Conservation (phyloP, 2,329 filamentous ascomycete genomes). For the Talaromyces sp. region DNA sequence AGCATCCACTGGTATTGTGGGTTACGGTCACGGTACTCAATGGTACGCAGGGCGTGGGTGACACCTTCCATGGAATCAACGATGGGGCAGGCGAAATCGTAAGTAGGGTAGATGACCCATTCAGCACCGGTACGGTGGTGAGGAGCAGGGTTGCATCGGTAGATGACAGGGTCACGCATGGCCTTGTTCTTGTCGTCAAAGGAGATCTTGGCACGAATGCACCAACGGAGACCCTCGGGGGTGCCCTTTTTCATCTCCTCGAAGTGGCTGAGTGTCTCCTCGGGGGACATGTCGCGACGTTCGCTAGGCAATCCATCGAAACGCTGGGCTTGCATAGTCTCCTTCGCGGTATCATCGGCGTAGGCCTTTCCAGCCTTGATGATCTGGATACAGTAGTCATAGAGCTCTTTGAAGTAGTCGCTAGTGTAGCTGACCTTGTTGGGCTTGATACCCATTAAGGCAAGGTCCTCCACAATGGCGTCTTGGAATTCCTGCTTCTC, state of each 20-base stretch:
- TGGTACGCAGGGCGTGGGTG: slow-evolving; percentile 66
- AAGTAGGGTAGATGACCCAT: slow-evolving; percentile 70
- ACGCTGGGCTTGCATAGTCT: slow-evolving; percentile 83
- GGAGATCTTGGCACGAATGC: slow-evolving; percentile 92
- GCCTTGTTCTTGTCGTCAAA: slow-evolving; percentile 93
- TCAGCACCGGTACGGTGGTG: slow-evolving; percentile 66
- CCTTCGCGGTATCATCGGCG: slow-evolving; percentile 89
- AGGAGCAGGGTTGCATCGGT: slow-evolving; percentile 77
- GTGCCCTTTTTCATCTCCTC: slow-evolving; percentile 91
- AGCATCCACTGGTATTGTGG: slow-evolving; percentile 57
- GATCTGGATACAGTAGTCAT: slow-evolving; percentile 79
- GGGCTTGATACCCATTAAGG: slow-evolving; percentile 87
- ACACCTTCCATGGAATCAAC: slow-evolving; percentile 66
- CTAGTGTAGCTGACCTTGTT: slow-evolving; percentile 87
- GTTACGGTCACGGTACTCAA: slow-evolving; percentile 59
- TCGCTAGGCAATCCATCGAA: slow-evolving; percentile 81
- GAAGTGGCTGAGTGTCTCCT: slow-evolving; percentile 84
- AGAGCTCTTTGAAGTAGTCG: slow-evolving; percentile 92
- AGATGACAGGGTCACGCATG: slow-evolving; percentile 95
- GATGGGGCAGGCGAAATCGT: slow-evolving; percentile 67
- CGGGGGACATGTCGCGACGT: slow-evolving; percentile 74
- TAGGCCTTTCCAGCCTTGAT: slow-evolving; percentile 89
- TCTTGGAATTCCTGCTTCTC: slow-evolving; percentile 97
- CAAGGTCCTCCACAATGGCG: slow-evolving; percentile 87
- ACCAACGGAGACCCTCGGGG: slow-evolving; percentile 78